phyloP scores from a whole-genome alignment of 345 rosid genomes.

The Lumnitzera littorea region DNA sequence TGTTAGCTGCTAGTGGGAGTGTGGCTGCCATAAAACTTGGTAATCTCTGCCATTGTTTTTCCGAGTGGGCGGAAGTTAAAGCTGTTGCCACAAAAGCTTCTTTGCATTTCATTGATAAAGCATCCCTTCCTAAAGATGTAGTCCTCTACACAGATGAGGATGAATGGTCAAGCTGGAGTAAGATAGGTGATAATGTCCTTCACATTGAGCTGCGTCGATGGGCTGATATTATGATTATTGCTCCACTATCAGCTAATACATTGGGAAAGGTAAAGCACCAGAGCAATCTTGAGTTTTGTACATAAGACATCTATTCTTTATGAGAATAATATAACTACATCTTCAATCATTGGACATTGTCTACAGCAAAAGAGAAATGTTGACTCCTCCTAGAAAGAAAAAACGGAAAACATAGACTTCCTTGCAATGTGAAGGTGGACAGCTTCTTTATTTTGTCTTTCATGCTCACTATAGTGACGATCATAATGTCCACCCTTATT shows the following conservation, averaged over 20 bases:
- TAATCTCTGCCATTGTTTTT: slow-evolving; percentile 74
- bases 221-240: slow-evolving; percentile 87
- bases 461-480: too few relatives aligned
- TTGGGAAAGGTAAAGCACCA: slow-evolving; percentile 64
- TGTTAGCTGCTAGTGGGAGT: slow-evolving; percentile 87
- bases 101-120: slow-evolving; percentile 70
- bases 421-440: too few relatives aligned
- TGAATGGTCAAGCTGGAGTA: slow-evolving; percentile 90
- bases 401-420: too few relatives aligned
- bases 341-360: too few relatives aligned
- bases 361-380: too few relatives aligned
- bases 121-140: slow-evolving; percentile 62
- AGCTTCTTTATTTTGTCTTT: too few relatives aligned
- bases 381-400: too few relatives aligned
- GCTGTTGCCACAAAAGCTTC: slow-evolving; percentile 75
- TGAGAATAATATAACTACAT: too few relatives aligned
- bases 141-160: slow-evolving; percentile 71
- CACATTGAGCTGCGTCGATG: slow-evolving; percentile 43
- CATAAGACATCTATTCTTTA: too few relatives aligned
- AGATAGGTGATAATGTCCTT: slow-evolving; percentile 80
- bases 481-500: too few relatives aligned
- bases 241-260: slow-evolving; percentile 91
- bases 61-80: slow-evolving; percentile 86
- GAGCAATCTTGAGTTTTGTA: neutral
- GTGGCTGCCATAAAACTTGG: slow-evolving; percentile 89